Conservation (phyloP, 148 eudicot genomes). For the Chenopodium suecicum region DNA sequence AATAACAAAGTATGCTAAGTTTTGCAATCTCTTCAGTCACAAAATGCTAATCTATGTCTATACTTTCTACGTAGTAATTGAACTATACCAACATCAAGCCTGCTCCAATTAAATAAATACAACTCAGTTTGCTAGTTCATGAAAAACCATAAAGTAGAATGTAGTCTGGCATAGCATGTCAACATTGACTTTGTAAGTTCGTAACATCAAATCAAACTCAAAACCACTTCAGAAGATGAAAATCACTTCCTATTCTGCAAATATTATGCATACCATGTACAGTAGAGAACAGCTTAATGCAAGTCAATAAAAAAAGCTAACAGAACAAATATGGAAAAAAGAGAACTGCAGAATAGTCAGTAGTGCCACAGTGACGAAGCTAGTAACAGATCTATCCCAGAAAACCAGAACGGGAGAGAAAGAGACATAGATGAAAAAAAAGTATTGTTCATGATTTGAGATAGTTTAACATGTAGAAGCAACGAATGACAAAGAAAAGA, state of each 20-base stretch:
- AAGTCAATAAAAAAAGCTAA: neutral
- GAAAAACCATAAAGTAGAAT: neutral
- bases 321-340: neutral
- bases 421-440: neutral
- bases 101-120: neutral
- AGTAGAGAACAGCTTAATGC: neutral
- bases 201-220: neutral
- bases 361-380: too few relatives aligned
- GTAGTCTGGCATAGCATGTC: neutral
- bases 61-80: neutral
- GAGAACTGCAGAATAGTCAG: neutral
- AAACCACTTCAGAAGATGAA: neutral
- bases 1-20: neutral
- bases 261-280: neutral
- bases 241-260: neutral
- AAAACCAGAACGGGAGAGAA: neutral
- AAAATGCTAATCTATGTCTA: neutral
- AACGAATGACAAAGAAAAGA: neutral
- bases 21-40: neutral
- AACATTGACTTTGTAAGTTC: neutral
- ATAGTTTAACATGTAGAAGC: neutral
- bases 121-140: neutral
- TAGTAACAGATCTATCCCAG: neutral
- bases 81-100: neutral
- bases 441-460: neutral